phyloP scores from a whole-genome alignment of 441 rosid species.

The Cnidoscolus chayamansa region DNA sequence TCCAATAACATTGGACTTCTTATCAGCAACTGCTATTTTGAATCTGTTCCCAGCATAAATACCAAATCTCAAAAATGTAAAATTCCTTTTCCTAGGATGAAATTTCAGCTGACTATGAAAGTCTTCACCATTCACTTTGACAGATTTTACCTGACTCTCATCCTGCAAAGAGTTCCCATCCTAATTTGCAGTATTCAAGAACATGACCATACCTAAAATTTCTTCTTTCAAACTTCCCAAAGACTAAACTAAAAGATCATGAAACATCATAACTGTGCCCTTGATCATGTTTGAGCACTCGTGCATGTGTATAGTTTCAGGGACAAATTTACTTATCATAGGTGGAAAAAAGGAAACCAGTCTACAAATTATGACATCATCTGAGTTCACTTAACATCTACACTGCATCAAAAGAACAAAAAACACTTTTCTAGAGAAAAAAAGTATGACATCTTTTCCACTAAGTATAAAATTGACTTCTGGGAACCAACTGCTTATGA shows the following conservation, averaged over 20 bases:
- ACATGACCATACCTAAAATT: not conserved
- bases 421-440: not conserved
- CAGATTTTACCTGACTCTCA: not conserved
- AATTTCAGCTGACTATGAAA: not conserved
- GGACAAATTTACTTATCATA: not conserved
- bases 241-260: not conserved
- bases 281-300: not conserved
- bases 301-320: not conserved
- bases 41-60: too few relatives aligned
- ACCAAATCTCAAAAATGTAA: not conserved
- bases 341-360: not conserved
- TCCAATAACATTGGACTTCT: not conserved
- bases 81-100: not conserved
- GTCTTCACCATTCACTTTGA: not conserved
- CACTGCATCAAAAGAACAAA: not conserved
- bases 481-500: not conserved
- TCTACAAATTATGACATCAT: not conserved
- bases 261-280: not conserved
- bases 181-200: slow-evolving; percentile 2
- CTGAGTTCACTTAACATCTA: not conserved
- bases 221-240: not conserved
- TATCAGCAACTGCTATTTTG: not conserved
- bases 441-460: not conserved
- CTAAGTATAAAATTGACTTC: not conserved
- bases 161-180: slow-evolving; percentile 4